phyloP scores from a whole-genome alignment of 164 flowering plant genomes.

The Chimonanthus salicifolius region DNA sequence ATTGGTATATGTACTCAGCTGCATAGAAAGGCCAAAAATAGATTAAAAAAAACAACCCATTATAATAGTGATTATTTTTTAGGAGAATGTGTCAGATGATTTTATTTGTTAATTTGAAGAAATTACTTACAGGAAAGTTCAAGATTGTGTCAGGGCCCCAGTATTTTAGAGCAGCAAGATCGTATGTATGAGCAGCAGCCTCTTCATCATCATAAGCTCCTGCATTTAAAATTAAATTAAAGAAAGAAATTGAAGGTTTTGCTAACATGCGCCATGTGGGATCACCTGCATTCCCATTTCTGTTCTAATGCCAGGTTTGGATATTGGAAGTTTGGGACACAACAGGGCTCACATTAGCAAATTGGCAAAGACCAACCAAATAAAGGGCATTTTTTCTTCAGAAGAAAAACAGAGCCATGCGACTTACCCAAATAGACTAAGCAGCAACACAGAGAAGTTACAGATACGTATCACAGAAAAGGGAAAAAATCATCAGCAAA shows the following conservation, averaged over 20 bases:
- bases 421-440: conserved; percentile 81
- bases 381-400: too few species aligned
- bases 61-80: too few species aligned
- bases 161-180: conserved; percentile 88
- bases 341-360: neutral
- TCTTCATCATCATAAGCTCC: conserved; percentile 92
- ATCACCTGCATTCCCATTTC: neutral
- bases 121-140: conserved; percentile 67
- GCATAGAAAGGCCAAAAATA: conserved; percentile 11
- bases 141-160: conserved; percentile 75
- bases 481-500: conserved; percentile 20
- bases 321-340: neutral
- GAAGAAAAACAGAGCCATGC: neutral
- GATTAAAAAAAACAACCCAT: neutral
- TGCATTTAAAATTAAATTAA: conserved; percentile 13
- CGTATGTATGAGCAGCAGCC: conserved; percentile 88
- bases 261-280: conserved; percentile 6
- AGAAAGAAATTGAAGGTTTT: neutral
- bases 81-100: neutral
- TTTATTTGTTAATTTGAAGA: neutral
- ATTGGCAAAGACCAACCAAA: neutral
- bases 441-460: conserved; percentile 7
- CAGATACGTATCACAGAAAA: conserved; percentile 29
- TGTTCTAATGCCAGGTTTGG: neutral
- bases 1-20: conserved; percentile 49